phyloP scores from a whole-genome alignment of 768 basidiomycete species.

The Leucosporidium creatinivorum region DNA sequence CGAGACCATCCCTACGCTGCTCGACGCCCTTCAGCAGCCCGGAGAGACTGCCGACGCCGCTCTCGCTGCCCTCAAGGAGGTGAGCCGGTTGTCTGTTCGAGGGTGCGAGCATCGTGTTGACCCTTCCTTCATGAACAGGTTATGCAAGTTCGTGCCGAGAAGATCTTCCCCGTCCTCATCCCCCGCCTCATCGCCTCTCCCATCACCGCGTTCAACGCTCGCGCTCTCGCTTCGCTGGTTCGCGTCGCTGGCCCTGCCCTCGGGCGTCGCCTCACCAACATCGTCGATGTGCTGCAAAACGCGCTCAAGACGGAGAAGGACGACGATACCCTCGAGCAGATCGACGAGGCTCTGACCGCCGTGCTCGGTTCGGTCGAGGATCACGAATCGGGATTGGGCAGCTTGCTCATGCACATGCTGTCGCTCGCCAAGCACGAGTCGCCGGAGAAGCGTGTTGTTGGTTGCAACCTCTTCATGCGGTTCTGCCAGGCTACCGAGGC shows the following conservation, averaged over 20 bases:
- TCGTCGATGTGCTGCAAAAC: slow-evolving; percentile 71
- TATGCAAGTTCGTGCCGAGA: slow-evolving; percentile 74
- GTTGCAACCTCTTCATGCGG: slow-evolving; percentile 65
- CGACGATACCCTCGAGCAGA: slow-evolving; percentile 61
- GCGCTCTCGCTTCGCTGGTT: slow-evolving; percentile 80
- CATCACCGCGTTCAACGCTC: slow-evolving; percentile 91
- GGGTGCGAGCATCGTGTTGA: not conserved
- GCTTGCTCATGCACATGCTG: slow-evolving; percentile 76
- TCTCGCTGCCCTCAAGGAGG: slow-evolving; percentile 81
- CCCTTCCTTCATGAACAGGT: not conserved
- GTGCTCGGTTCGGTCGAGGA: slow-evolving; percentile 73
- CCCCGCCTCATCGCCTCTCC: slow-evolving; percentile 84
- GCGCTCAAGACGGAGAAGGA: slow-evolving; percentile 58
- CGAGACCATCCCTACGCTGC: slow-evolving; percentile 86
- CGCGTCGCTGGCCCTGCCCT: slow-evolving; percentile 88
- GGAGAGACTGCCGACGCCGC: slow-evolving; percentile 93
- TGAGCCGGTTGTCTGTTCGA: slow-evolving; percentile 54
- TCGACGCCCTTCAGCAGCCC: slow-evolving; percentile 87
- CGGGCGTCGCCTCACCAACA: slow-evolving; percentile 69
- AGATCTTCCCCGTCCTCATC: slow-evolving; percentile 94
- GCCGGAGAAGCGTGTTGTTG: slow-evolving; percentile 65
- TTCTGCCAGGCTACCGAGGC: slow-evolving; percentile 79
- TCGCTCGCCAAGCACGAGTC: slow-evolving; percentile 79
- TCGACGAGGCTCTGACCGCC: slow-evolving; percentile 67
- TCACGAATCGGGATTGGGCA: slow-evolving; percentile 70